Conservation (phyloP, 441 rosid genomes). For the Aleurites moluccanus region DNA sequence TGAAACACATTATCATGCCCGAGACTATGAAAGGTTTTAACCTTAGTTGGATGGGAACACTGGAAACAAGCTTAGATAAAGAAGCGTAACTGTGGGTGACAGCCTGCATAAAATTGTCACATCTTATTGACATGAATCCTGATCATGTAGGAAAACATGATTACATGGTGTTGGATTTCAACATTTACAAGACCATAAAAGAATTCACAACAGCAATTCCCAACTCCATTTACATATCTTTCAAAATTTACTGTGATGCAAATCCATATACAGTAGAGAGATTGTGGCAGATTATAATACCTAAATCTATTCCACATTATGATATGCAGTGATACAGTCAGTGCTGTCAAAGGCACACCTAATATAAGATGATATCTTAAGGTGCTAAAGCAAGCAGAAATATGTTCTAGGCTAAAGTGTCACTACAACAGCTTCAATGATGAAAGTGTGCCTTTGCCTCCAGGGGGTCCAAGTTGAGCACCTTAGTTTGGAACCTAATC, state of each 20-base stretch:
- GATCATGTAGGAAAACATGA: neutral
- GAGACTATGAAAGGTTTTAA: neutral
- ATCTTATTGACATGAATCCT: neutral
- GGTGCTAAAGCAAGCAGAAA: neutral
- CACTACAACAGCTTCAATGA: neutral
- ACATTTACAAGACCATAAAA: neutral
- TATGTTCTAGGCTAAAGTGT: neutral
- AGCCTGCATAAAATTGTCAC: neutral
- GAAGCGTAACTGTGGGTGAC: neutral
- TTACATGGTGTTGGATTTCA: neutral
- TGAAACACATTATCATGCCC: neutral
- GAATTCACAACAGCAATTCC: neutral
- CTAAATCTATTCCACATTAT: neutral
- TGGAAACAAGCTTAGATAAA: neutral
- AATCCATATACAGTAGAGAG: neutral
- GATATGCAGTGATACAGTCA: neutral
- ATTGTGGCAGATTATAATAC: neutral
- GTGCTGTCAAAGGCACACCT: neutral
- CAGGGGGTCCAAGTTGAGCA: conserved; percentile 1
- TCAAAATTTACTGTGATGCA: neutral
- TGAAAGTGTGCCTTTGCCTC: neutral
- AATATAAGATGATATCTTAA: no score
- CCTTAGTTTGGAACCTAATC: neutral
- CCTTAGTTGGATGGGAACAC: neutral
- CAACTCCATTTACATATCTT: neutral